Conservation (phyloP, 108 stramenopile species). For the Aurantiochytrium sp. region DNA sequence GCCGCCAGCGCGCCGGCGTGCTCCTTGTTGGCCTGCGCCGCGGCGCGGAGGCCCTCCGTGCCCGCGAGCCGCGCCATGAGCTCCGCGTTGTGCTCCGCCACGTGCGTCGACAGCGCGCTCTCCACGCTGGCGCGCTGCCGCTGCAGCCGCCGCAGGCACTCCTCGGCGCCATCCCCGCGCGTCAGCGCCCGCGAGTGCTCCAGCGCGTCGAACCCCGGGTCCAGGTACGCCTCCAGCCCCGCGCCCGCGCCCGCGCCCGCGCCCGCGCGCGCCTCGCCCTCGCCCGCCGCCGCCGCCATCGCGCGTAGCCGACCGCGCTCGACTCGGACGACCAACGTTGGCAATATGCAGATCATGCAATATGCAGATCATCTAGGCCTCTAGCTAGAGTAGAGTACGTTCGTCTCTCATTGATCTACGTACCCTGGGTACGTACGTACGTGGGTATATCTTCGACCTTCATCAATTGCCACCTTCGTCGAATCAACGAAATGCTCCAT, state of each 20-base stretch:
- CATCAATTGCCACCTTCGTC: too few relatives aligned
- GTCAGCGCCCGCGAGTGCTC: neutral
- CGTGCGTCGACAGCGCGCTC: conserved; percentile 1
- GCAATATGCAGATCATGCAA: too few relatives aligned
- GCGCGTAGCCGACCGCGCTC: too few relatives aligned
- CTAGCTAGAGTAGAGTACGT: too few relatives aligned
- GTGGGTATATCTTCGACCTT: too few relatives aligned
- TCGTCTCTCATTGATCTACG: too few relatives aligned
- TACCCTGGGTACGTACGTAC: too few relatives aligned
- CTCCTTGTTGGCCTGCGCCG: neutral
- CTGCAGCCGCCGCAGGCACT: neutral
- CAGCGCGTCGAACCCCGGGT: neutral
- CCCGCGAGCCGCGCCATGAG: neutral
- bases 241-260: neutral
- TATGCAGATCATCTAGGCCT: too few relatives aligned
- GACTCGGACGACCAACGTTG: too few relatives aligned
- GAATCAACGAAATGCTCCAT: too few relatives aligned
- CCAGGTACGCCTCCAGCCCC: neutral
- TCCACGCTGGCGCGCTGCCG: conserved; percentile 3
- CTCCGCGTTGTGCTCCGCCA: conserved; percentile 13
- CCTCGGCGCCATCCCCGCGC: neutral
- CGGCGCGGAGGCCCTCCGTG: neutral
- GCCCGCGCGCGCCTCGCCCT: neutral
- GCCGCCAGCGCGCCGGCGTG: neutral
- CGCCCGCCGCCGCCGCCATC: too few relatives aligned